Evolutionary conservation across 2,329 filamentous ascomycete genomes (phyloP), one percentile per base, ranked within the genome.

Genomic region (Graphiopsis chlorocephala): DNA sequence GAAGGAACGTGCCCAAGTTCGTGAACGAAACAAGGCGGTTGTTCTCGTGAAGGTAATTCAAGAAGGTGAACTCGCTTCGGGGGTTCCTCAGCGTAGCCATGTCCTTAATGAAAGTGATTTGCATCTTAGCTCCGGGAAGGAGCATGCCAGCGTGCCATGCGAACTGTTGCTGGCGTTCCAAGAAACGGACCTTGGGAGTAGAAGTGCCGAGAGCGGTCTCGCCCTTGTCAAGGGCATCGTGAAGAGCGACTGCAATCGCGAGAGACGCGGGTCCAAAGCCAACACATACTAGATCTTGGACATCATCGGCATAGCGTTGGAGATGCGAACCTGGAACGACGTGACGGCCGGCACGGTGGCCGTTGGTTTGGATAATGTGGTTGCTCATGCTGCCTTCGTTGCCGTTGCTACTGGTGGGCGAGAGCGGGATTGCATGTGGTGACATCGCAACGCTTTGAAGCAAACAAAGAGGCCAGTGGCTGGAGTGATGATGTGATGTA

Each of bases 71-170:
- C 72, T 93, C 86, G 69, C 91, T 96, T 68, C 90, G 87, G 8
- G 94, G 94, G 75, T 98, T 89, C 65, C 94, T 86, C 70, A 97
- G 83, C 3, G 92, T 95, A 3, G 94, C 94, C 77, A 98, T 86
- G 75, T 98, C 94, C 81, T 98, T 98, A 80, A 98, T 85, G 81
- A 97, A 98, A 11, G 92, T 96, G 71, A 98, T 98, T 76, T 98
- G 94, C 94, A 98, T 98, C 80, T 90, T 93, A 61, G 93, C 91
- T 5, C 93, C 93, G 0, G 93, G 92, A 3, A 98, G 85, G 65
- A 97, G 87, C 94, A 98, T 98, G 66, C 94, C 94, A 0, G 92
- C 88, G 78, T 98, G 94, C 94, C 94, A 98, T 65, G 90, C 87
- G 74, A 98, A 98, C 56, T 84, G 81, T 33, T 82, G 74, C 78